Evolutionary conservation across 192 early-diverging fungal species (phyloP).

Genomic region (Chytriomyces hyalinus): DNA sequence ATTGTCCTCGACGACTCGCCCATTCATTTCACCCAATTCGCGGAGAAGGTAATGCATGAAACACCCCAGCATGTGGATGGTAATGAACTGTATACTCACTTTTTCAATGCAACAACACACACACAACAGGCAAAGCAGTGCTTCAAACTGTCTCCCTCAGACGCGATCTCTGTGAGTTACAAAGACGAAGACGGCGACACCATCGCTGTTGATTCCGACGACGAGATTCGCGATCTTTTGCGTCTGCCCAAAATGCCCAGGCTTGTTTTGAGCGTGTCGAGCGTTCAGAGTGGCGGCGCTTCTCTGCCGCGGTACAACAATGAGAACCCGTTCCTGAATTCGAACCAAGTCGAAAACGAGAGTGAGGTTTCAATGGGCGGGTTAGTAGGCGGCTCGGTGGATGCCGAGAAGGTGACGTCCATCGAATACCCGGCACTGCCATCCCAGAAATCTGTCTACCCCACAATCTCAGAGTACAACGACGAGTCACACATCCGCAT

Average conservation of each 20-base stretch:
- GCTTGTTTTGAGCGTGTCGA: neutral
- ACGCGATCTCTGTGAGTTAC: constrained; percentile 1
- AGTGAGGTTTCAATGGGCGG: too few relatives aligned
- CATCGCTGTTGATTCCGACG: constrained; percentile 9
- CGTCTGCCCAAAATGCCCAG: constrained; percentile 5
- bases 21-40: neutral
- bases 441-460: neutral
- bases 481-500: constrained; percentile 2
- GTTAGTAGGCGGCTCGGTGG: neutral
- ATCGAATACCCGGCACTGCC: constrained; percentile 14
- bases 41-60: neutral
- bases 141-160: neutral
- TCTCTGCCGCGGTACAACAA: neutral
- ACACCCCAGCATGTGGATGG: neutral
- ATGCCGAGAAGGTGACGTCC: neutral
- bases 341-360: too few relatives aligned
- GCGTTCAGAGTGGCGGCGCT: neutral
- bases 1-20: constrained; percentile 12
- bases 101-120: neutral
- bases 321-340: too few relatives aligned
- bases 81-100: neutral
- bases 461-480: neutral
- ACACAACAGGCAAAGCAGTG: constrained; percentile 1
- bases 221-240: constrained; percentile 2
- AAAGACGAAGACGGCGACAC: constrained; percentile 29